Base-by-base conservation (phyloP, 768 basidiomycete genomes). In the Naganishia vishniacii region DNA sequence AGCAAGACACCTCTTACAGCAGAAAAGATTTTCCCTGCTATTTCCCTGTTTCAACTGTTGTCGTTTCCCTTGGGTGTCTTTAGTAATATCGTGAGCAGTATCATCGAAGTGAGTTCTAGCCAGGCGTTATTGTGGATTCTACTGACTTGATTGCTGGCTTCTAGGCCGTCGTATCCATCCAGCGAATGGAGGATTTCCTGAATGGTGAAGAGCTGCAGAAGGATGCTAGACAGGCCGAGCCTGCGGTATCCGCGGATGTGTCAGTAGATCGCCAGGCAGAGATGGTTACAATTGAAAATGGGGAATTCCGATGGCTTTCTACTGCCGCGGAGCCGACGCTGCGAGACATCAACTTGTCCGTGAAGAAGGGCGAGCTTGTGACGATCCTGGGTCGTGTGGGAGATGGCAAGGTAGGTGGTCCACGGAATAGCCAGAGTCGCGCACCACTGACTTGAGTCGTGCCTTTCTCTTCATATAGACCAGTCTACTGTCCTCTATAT, bases 1-100 rank as follows among this genome's bases (percentile, higher is more conserved):
- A 72, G 75, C 9, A 67, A 74, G 0, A 81, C 74, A 29, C 89
- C 91, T 3, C 77, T 98, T 1, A 97, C 94, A 0, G 84, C 88
- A 0, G 92, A 95, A 67, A 80, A 91, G 56, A 93, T 97, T 67
- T 98, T 98, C 82, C 94, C 94, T n/a, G 86, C 89, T 0, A 91
- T 98, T 66, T 87, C 89, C 12, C 66, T 75, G n/a, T 77, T 75
- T 69, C 67, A 69, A 51, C 73, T 74, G 1, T 64, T 75, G 44
- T 56, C 60, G 28, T 75, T 77, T 70, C 74, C 76, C 0, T 70
- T 78, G 60, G 72, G 72, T 9, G 71, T 78, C 34, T 76, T 78
- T 62, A 70, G 73, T n/a, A 74, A 76, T 48, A 76, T 77, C 61
- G 73, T 78, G 70, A 73, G 71, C 26, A 88, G 87, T 73, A 83